Percentiles rank a stretch among this genome's conserved stretches.
These are phyloP conservation scores for Coemansia sp. DNA, from an alignment of 192 early-diverging fungal genomes.

Conservation along the genomic window DNA sequence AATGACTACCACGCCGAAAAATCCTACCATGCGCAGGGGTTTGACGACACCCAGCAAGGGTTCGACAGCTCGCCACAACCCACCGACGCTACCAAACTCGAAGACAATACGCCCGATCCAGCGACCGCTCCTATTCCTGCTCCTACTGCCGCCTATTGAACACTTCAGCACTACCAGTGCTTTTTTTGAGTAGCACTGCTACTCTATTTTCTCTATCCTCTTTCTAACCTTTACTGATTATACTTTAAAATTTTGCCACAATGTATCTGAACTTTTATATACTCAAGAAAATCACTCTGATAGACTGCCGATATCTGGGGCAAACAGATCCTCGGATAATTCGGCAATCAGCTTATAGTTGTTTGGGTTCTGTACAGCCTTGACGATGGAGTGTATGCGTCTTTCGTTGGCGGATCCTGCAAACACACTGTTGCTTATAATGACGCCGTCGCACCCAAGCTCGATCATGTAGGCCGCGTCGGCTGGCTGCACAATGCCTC, in stretches of 20 bases:
- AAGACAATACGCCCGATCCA: background rate
- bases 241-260: too few species aligned
- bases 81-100: background rate
- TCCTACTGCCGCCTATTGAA: background rate
- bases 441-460: constrained; percentile 94
- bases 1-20: constrained; percentile 3
- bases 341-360: constrained; percentile 47
- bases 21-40: constrained; percentile 16
- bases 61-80: background rate
- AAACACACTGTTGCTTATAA: constrained; percentile 93
- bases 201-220: too few species aligned
- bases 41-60: background rate
- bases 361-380: constrained; percentile 88
- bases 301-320: background rate
- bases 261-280: too few species aligned
- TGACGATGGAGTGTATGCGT: constrained; percentile 85
- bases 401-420: constrained; percentile 80
- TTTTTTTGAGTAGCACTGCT: too few species aligned
- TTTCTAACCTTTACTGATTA: too few species aligned
- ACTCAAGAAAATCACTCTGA: too few species aligned
- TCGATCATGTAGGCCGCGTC: constrained; percentile 98
- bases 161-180: background rate
- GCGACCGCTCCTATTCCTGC: background rate
- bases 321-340: background rate
- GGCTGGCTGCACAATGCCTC: constrained; percentile 91